phyloP scores from a whole-genome alignment of 805 yeast genomes.

The Nakazawaea laoshanensis region DNA sequence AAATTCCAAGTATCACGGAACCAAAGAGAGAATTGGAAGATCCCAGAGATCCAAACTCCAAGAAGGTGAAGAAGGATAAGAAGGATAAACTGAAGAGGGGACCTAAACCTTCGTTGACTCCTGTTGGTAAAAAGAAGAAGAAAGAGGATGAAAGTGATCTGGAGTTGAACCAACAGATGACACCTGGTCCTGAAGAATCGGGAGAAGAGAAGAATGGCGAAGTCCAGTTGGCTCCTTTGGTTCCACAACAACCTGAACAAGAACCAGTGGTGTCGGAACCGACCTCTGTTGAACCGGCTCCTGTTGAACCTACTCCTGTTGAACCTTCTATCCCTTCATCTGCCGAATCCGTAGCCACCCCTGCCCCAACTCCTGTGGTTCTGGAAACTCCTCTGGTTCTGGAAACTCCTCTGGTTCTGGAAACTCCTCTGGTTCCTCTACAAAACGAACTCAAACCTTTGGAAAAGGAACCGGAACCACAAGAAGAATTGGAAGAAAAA shows the following conservation, averaged over 20 bases:
- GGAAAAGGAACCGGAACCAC: conserved; percentile 16
- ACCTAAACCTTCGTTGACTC: conserved; percentile 4
- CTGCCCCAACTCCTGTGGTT: no score
- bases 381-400: neutral
- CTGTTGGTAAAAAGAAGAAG: conserved; percentile 1
- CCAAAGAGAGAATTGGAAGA: conserved; percentile 11
- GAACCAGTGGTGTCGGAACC: neutral
- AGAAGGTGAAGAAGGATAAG: conserved; percentile 8
- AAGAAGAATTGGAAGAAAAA: conserved; percentile 13
- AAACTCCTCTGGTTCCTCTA: no score
- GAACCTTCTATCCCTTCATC: conserved; percentile 1
- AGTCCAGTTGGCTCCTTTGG: conserved; percentile 1
- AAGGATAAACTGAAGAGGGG: conserved; percentile 7
- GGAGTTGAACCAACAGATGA: neutral
- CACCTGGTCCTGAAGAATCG: neutral
- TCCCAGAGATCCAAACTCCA: conserved; percentile 5
- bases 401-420: no score
- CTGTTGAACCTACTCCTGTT: neutral
- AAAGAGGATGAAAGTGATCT: conserved; percentile 5
- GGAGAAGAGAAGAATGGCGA: no score
- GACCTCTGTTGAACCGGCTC: neutral
- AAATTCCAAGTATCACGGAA: conserved; percentile 1
- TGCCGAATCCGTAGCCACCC: neutral
- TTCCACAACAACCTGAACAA: neutral
- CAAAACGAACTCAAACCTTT: conserved; percentile 6